Conservation (phyloP, 306 rosid genomes). For the Crataegus laevigata region DNA sequence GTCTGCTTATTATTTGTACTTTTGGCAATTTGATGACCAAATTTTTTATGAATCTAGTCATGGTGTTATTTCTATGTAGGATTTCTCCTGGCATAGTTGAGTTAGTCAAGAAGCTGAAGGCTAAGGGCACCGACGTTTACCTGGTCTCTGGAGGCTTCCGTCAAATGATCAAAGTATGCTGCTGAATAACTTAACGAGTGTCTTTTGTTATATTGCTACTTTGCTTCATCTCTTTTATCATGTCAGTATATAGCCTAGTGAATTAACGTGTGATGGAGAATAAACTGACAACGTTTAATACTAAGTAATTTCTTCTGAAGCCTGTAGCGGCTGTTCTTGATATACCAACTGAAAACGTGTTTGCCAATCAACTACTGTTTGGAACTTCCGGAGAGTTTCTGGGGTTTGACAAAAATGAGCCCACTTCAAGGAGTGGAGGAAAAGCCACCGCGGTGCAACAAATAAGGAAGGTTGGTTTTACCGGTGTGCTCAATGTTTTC, state of each 20-base stretch:
- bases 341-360: constrained; percentile 60
- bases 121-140: constrained; percentile 44
- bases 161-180: constrained; percentile 88
- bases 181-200: neutral
- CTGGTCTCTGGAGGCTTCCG: constrained; percentile 96
- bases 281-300: constrained; percentile 14
- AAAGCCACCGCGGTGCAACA: constrained; percentile 82
- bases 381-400: constrained; percentile 79
- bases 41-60: neutral
- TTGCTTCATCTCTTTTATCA: neutral
- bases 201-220: neutral
- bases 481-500: neutral
- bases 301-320: constrained; percentile 42
- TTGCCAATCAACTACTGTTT: constrained; percentile 81
- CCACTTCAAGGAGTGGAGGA: constrained; percentile 92
- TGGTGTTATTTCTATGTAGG: constrained; percentile 34
- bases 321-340: constrained; percentile 83
- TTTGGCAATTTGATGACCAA: neutral
- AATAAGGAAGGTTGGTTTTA: constrained; percentile 60
- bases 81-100: constrained; percentile 84
- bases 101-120: constrained; percentile 66
- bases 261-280: neutral
- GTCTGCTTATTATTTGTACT: neutral
- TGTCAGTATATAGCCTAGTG: neutral
- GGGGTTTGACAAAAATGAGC: constrained; percentile 77